Percentiles rank a stretch among this genome's conserved stretches.
Evolutionary conservation across 176 grass and related monocot species (phyloP).

Genomic region (Musa beccarii): DNA sequence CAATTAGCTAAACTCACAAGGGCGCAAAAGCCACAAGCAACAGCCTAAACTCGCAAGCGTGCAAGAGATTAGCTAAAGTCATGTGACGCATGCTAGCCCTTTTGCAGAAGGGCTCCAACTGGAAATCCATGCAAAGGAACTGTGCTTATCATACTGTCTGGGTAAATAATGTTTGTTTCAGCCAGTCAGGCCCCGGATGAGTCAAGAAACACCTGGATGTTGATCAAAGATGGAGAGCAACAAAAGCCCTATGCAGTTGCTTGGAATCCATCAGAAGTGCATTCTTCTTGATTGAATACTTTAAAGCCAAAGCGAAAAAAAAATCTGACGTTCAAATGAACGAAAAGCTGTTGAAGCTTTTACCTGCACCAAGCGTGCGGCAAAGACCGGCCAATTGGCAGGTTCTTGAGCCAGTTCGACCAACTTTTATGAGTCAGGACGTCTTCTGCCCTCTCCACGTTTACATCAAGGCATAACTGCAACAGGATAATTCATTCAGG

Average conservation of each 20-base stretch:
- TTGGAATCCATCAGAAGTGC: not conserved
- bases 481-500: not conserved
- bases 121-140: too few species aligned
- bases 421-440: constrained; percentile 77
- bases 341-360: constrained; percentile 13
- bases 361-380: constrained; percentile 57
- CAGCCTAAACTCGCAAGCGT: too few species aligned
- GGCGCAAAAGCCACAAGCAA: too few species aligned
- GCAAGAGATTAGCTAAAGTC: too few species aligned
- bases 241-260: not conserved
- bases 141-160: too few species aligned
- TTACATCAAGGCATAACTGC: constrained; percentile 81
- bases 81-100: too few species aligned
- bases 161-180: too few species aligned
- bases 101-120: too few species aligned
- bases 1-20: too few species aligned
- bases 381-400: constrained; percentile 63
- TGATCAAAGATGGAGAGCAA: not conserved
- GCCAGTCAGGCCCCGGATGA: not conserved
- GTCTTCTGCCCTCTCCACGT: constrained; percentile 68
- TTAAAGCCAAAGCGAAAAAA: not conserved
- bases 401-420: constrained; percentile 63
- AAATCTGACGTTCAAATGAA: constrained; percentile 2
- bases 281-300: not conserved
- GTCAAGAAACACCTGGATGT: not conserved